These are phyloP conservation scores for Thalassiosira mediterranea DNA, from an alignment of 352 stramenopile genomes.

Conservation along the genomic window DNA sequence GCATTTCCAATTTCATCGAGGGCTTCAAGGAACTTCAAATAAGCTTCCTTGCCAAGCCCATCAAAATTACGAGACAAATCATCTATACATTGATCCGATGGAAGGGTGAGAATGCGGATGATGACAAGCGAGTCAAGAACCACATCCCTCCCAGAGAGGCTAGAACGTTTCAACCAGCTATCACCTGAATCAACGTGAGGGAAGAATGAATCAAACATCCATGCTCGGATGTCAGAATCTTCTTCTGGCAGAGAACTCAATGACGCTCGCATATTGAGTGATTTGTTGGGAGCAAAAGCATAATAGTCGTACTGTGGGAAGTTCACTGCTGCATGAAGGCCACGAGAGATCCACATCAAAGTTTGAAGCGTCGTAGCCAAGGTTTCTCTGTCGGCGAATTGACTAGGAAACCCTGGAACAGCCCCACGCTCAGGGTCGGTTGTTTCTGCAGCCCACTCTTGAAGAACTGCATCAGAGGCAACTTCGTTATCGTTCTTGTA, in stretches of 20 bases:
- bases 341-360: constrained; percentile 39
- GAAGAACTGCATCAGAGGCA: constrained; percentile 12
- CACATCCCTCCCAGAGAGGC: background rate
- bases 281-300: constrained; percentile 34
- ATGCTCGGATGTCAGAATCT: constrained; percentile 10
- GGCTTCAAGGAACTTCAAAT: constrained; percentile 29
- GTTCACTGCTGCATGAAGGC: constrained; percentile 44
- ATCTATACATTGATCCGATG: constrained; percentile 18
- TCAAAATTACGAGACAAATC: constrained; percentile 11
- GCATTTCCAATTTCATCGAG: constrained; percentile 20
- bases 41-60: constrained; percentile 10
- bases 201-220: background rate
- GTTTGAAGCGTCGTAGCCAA: constrained; percentile 29
- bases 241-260: constrained; percentile 4
- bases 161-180: background rate
- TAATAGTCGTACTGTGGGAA: constrained; percentile 46
- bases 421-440: constrained; percentile 7
- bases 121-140: constrained; percentile 4
- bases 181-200: background rate
- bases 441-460: constrained; percentile 38
- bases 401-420: constrained; percentile 35
- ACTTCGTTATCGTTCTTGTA: constrained; percentile 27
- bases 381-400: constrained; percentile 24
- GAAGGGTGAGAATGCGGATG: constrained; percentile 16
- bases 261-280: constrained; percentile 7